Base-by-base conservation (phyloP, 2,329 filamentous ascomycete species). In the Claviceps paspali region DNA sequence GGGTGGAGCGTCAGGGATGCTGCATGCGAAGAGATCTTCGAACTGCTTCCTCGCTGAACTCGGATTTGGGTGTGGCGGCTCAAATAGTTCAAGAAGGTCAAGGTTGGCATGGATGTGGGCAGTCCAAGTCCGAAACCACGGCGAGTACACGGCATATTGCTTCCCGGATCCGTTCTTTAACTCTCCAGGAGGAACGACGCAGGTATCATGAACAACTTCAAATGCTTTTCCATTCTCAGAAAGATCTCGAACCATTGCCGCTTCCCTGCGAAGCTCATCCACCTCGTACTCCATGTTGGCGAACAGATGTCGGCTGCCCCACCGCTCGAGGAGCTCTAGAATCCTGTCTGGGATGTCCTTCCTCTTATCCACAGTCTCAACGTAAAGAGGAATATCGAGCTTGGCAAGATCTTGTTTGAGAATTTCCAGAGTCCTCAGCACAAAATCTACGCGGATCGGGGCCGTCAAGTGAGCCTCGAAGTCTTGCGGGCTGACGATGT, bases 211-310 rank as follows among this genome's bases (percentile, higher is more conserved):
- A 1, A 80, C 65, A 0, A 78, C 70, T n/a, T 78, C 68, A 46
- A 92, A 76, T 2, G 70, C 66, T 33, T 88, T 72, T 0, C 73
- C 78, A 10, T 69, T 70, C 12, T 75, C 65, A 1, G 79, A 58
- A 41, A 79, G 72, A 29, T 65, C 55, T 21, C 62, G 67, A 1
- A 83, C 67, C 49, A 93, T 59, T 21, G 63, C 64, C 1, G 76
- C 74, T 49, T 95, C 87, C 5, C 86, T 68, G 30, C 86, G 67
- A 40, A 94, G 59, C 59, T 94, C 87, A 51, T 95, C 87, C 0
- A 92, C 84, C 54, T 94, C 87, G 49, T 93, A 94, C 53, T 94
- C 86, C 40, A 86, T 74, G 51, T 93, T 94, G 33, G 81, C 76
- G 49, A 76, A 92, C 2, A 94, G 45, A 49, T 91, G 81, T 34